Evolutionary conservation across 2,329 filamentous ascomycete genomes (phyloP), one percentile per base, ranked within the genome.

Genomic region (Colletotrichum destructivum): DNA sequence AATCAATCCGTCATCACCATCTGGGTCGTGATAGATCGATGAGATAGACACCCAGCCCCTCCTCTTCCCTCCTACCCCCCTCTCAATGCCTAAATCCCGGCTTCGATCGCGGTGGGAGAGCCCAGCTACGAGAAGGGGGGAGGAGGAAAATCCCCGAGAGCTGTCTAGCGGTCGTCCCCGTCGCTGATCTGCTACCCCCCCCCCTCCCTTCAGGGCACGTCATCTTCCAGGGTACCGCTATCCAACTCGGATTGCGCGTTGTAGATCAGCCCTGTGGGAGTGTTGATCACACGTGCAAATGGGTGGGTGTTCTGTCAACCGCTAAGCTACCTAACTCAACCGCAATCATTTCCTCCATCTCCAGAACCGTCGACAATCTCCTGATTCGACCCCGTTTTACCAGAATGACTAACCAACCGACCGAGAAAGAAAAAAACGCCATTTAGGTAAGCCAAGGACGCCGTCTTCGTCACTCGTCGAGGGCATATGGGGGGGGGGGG

Each of bases 381-480:
- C 26, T 55, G 52, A 38, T 35, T 38, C 31, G 31, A 31, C 31
- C 31, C 31, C 31, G 31, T 31, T 31, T 8, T 31, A 3, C 9
- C 31, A 31, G 31, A 3, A 7, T 31, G 4, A 31, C 31, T 31
- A 31, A 31, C 31, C 31, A 31, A 31, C 1, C 31, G 31, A 31
- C 31, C 31, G 31, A 31, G 31, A 31, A 9, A 31, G 8, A 31
- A 7, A 31, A 31, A 31, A 31, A 31, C 31, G 31, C 31, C 51
- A n/a, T 35, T 38, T 26, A 55, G 26, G 26, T 55, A 31, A 9
- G 26, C 51, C 26, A 35, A 55, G 4, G n/a, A 16, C 26, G 21
- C 51, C 51, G 51, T 54, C 51, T 54, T 54, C 51, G 51, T 54
- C 51, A 35, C 16, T 54, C 35, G 8, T 54, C 51, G 35, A 35